These are phyloP conservation scores for Dentipellis sp. DNA, from an alignment of 768 basidiomycete genomes.

Conservation along the genomic window DNA sequence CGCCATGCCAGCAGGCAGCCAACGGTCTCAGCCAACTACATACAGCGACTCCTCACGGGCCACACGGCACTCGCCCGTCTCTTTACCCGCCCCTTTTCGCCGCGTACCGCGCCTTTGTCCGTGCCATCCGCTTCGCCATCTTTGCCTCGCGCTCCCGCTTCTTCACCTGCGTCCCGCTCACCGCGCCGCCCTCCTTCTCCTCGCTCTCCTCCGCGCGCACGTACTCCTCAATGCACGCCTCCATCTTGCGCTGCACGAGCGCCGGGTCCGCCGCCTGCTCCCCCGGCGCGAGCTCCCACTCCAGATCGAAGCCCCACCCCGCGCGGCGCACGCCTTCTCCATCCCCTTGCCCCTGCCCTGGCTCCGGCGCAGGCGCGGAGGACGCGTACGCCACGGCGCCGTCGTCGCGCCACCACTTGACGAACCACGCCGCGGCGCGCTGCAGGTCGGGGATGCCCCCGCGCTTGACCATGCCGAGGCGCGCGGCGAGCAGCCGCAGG, in stretches of 20 bases:
- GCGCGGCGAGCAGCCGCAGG: constrained; percentile 54
- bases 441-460: constrained; percentile 65
- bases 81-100: neutral
- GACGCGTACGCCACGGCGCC: constrained; percentile 50
- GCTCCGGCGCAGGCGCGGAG: constrained; percentile 22
- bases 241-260: constrained; percentile 59
- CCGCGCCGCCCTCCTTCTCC: constrained; percentile 42
- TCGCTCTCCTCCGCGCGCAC: constrained; percentile 34
- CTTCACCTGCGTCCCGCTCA: constrained; percentile 67
- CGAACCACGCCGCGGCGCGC: constrained; percentile 73
- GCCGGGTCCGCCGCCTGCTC: constrained; percentile 14
- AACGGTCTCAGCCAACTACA: no score
- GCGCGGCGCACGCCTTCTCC: constrained; percentile 21
- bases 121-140: constrained; percentile 28
- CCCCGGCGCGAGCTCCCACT: constrained; percentile 37
- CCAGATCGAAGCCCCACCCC: constrained; percentile 83
- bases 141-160: constrained; percentile 41
- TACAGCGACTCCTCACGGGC: neutral
- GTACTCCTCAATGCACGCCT: constrained; percentile 53
- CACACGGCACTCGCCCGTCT: neutral
- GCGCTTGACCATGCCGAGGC: constrained; percentile 76
- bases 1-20: no score
- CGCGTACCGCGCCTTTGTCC: constrained; percentile 20
- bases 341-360: neutral
- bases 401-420: constrained; percentile 81